Evolutionary conservation across 768 basidiomycete species (phyloP).

Genomic region (Polyporus arcularius): DNA sequence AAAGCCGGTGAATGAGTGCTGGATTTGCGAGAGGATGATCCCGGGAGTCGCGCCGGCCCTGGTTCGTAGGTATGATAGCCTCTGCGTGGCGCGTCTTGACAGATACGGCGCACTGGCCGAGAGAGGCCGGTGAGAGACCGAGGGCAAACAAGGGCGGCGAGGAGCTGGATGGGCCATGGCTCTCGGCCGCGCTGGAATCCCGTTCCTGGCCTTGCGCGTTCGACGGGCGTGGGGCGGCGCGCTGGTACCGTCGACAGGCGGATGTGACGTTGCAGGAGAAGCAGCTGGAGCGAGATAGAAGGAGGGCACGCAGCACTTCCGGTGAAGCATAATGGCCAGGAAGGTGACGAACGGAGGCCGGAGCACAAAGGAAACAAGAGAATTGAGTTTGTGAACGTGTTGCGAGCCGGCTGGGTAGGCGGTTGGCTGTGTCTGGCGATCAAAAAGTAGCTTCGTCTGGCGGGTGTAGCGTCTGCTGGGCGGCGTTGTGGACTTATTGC

Average conservation of each 20-base stretch:
- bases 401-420: background rate
- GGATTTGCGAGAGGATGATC: background rate
- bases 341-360: background rate
- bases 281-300: background rate
- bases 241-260: background rate
- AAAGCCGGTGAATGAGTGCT: background rate
- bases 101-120: no score
- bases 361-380: background rate
- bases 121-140: background rate
- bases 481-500: background rate
- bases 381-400: background rate
- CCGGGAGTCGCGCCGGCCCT: background rate
- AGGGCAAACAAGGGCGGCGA: background rate
- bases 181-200: no score
- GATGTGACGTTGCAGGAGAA: background rate
- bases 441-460: background rate
- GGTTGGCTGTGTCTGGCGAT: background rate
- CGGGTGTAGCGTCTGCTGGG: background rate
- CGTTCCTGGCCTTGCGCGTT: no score
- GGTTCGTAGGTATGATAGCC: background rate
- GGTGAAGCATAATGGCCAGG: no score
- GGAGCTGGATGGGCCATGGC: no score
- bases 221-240: background rate
- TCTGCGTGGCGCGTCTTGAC: background rate
- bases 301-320: background rate